Evolutionary conservation across 805 yeast genomes (phyloP).

Genomic region (Saturnispora saitoi): DNA sequence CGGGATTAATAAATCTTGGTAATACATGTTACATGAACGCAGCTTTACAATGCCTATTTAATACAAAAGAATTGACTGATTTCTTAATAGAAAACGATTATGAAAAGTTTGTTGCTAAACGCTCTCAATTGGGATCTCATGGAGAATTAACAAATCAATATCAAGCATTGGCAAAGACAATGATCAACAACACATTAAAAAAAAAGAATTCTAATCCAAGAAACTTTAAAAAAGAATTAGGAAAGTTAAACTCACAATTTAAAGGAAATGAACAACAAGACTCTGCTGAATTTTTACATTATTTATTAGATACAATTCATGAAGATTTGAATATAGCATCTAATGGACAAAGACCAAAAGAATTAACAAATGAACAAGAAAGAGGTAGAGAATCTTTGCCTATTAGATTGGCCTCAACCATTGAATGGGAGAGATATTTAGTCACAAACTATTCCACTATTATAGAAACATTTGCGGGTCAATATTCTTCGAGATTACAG

Average conservation of each 20-base stretch:
- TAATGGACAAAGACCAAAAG: conserved; percentile 46
- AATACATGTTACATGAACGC: conserved; percentile 94
- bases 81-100: conserved; percentile 57
- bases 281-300: conserved; percentile 74
- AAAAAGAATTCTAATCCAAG: conserved; percentile 12
- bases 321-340: conserved; percentile 75
- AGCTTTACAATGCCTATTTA: conserved; percentile 74
- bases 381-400: conserved; percentile 61
- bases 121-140: conserved; percentile 69
- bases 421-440: conserved; percentile 88
- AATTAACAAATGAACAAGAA: conserved; percentile 55
- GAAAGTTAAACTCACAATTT: conserved; percentile 57
- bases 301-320: conserved; percentile 65
- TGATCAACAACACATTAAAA: conserved; percentile 35
- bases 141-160: conserved; percentile 59
- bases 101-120: conserved; percentile 58
- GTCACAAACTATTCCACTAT: conserved; percentile 70
- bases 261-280: conserved; percentile 72
- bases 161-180: conserved; percentile 13
- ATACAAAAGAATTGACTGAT: conserved; percentile 55
- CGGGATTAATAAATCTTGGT: conserved; percentile 76
- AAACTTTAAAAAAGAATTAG: conserved; percentile 55
- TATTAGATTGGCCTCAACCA: conserved; percentile 70
- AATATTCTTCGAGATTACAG: conserved; percentile 66
- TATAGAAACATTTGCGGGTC: conserved; percentile 83